A percentile compares a stretch with the other conserved stretches of the same genome.
phyloP scores from a whole-genome alignment of 192 early-diverging fungal genomes.

The Coemansia sp. region DNA sequence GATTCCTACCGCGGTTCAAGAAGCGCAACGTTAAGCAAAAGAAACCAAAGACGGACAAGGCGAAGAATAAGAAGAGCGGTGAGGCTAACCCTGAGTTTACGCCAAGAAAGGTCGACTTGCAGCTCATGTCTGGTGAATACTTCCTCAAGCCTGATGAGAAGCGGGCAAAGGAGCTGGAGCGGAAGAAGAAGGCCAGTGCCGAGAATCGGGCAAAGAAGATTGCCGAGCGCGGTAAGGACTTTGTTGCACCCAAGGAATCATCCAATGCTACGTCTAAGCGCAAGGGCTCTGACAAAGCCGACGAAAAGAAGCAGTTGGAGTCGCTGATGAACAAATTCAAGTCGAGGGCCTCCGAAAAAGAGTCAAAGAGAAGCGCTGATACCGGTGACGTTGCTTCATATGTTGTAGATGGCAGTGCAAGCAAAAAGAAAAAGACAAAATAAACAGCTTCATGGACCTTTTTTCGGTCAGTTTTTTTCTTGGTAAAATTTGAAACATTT shows the following conservation, averaged over 20 bases:
- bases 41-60: constrained; percentile 57
- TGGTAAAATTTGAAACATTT: not conserved
- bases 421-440: constrained; percentile 34
- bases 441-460: not conserved
- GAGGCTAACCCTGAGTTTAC: constrained; percentile 87
- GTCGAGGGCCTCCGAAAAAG: constrained; percentile 26
- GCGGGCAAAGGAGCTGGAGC: constrained; percentile 62
- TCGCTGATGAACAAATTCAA: constrained; percentile 51
- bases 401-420: constrained; percentile 10
- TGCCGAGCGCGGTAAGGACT: constrained; percentile 75
- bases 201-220: constrained; percentile 68
- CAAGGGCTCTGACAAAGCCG: constrained; percentile 15
- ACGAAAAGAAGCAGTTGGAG: constrained; percentile 46
- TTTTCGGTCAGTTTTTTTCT: not conserved
- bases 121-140: constrained; percentile 96
- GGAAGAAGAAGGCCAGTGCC: constrained; percentile 62
- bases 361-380: constrained; percentile 19
- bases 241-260: constrained; percentile 75
- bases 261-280: not conserved
- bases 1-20: constrained; percentile 96
- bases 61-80: constrained; percentile 77
- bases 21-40: constrained; percentile 79
- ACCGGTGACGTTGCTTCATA: constrained; percentile 18
- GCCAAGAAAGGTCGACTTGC: constrained; percentile 86
- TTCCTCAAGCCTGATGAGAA: constrained; percentile 80